Evolutionary conservation across 805 yeast genomes (phyloP), one percentile per base, ranked within the genome.

Genomic region (Starmerella khaoyaiensis): DNA sequence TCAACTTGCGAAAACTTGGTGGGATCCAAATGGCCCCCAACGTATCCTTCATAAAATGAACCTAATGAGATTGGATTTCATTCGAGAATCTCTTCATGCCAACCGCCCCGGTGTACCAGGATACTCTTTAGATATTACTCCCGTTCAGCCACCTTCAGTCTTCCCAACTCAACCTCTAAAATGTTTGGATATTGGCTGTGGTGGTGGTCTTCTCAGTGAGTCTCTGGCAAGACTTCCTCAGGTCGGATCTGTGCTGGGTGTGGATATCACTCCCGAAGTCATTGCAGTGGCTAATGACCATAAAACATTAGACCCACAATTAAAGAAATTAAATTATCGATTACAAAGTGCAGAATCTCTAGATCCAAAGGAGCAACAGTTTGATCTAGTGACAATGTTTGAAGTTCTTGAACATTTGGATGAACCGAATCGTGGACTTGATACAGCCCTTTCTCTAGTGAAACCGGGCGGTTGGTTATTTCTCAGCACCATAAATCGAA

Each of bases 401-500:
- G 99, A 90, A 57, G 76, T 90, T 72, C 64, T 90, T 25, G 99
- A 90, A 57, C 99, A 90, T 55, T 96, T 90, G 3, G 82, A 80
- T 40, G 69, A 72, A 42, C 98, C 99, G 0, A 60, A 81, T 0
- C 72, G 69, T 36, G 78, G 86, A 12, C 58, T 90, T 38, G 57
- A 64, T n/a, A 70, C 69, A 33, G 93, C 93, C 0, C 63, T 84
- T 54, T 51, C 61, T 25, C 72, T 74, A 42, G 75, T 87, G 25
- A 71, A 72, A 39, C 78, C 76, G 0, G 87, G 86, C 7, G 97
- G 98, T 21, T 72, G 79, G 65, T 55, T 87, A 23, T 83, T 90
- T 52, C 53, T 86, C 36, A 83, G 95, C 26, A 90, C 99, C 0
- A 90, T 90, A 40, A 90, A 90, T 59, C 69, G 96, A 46, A 94